Evolutionary conservation across 2,329 filamentous ascomycete genomes (phyloP).

Genomic region (Cercospora sp.): DNA sequence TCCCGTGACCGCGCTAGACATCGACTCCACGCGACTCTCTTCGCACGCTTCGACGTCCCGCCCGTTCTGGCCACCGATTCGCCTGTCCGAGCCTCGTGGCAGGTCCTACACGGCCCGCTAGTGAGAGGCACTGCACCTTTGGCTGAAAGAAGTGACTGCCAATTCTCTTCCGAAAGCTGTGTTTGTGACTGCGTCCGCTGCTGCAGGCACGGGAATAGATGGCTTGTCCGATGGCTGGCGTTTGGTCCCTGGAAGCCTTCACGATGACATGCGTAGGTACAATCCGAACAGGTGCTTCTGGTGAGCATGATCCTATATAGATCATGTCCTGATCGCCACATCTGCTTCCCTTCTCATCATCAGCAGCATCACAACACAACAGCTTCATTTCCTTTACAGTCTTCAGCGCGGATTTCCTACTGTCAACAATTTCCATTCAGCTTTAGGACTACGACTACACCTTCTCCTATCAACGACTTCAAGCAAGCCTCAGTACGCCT

Average conservation of each 20-base stretch:
- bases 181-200: conserved; percentile 18
- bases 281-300: neutral
- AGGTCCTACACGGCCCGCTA: conserved; percentile 8
- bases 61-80: neutral
- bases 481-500: conserved; percentile 11
- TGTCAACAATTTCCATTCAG: conserved; percentile 11
- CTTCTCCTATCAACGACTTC: neutral
- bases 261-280: neutral
- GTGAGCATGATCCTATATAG: conserved; percentile 23
- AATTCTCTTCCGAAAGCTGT: conserved; percentile 12
- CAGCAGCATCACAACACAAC: conserved; percentile 17
- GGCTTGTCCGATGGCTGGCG: conserved; percentile 2
- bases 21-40: conserved; percentile 1
- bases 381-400: conserved; percentile 22
- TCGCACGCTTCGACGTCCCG: conserved; percentile 1
- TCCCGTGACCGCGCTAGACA: conserved; percentile 2
- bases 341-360: conserved; percentile 17
- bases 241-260: neutral
- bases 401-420: conserved; percentile 12
- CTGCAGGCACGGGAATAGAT: conserved; percentile 27
- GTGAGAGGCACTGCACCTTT: conserved; percentile 18
- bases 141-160: conserved; percentile 17
- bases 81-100: conserved; percentile 2
- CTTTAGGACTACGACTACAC: conserved; percentile 16
- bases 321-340: neutral